Conservation (phyloP, 1,139 yeast species). For the Kodamaea suecica region DNA sequence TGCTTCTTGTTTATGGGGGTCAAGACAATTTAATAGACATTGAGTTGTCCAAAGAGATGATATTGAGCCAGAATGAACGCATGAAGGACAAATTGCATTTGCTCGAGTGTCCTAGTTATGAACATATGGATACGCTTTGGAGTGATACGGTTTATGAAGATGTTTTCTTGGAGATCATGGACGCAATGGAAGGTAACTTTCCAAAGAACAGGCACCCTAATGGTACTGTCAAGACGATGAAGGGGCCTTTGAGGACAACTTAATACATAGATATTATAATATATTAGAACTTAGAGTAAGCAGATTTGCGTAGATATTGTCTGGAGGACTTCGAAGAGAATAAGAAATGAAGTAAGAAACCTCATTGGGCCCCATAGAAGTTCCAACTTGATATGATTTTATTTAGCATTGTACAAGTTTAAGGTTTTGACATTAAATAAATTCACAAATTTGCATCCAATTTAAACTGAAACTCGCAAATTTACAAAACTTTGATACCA, state of each 20-base stretch:
- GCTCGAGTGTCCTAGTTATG: slow-evolving; percentile 27
- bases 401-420: no score
- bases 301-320: background rate
- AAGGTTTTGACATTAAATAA: no score
- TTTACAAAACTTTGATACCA: no score
- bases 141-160: slow-evolving; percentile 28
- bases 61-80: slow-evolving; percentile 24
- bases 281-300: no score
- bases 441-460: no score
- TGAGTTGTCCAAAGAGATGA: slow-evolving; percentile 26
- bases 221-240: slow-evolving; percentile 6
- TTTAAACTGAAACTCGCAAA: no score
- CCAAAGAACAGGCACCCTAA: slow-evolving; percentile 5
- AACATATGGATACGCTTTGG: slow-evolving; percentile 40
- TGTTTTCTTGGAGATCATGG: slow-evolving; percentile 20
- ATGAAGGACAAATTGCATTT: slow-evolving; percentile 24
- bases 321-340: no score
- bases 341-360: no score
- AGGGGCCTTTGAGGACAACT: slow-evolving; percentile 1
- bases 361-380: no score
- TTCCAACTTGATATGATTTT: no score
- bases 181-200: slow-evolving; percentile 8
- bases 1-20: slow-evolving; percentile 42
- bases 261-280: background rate
- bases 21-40: slow-evolving; percentile 42